phyloP scores from a whole-genome alignment of 495 filamentous ascomycete species.

The Penicillium canariense region DNA sequence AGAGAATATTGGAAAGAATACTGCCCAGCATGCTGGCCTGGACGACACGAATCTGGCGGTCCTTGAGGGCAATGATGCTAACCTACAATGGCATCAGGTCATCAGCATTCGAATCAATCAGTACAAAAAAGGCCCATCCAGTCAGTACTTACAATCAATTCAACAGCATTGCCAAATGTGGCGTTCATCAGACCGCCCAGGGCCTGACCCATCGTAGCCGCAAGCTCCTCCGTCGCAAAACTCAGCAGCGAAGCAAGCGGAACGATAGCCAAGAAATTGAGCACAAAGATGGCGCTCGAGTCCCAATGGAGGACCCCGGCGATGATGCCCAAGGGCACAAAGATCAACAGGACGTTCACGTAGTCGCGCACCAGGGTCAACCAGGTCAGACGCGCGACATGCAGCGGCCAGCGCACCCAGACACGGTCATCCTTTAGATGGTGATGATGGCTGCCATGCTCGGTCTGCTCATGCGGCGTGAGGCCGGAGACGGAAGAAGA shows the following conservation, averaged over 20 bases:
- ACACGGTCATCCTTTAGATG: conserved; percentile 36
- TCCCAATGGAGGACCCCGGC: conserved; percentile 71
- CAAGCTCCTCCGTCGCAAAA: conserved; percentile 93
- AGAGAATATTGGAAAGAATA: conserved; percentile 91
- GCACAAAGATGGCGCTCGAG: conserved; percentile 72
- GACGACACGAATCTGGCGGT: conserved; percentile 88
- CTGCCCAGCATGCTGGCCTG: conserved; percentile 97
- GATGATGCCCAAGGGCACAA: conserved; percentile 86
- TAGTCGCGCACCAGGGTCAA: conserved; percentile 62
- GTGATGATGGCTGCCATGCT: conserved; percentile 18
- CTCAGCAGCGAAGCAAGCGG: conserved; percentile 89
- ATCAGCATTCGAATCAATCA: conserved; percentile 11
- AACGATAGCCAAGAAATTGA: conserved; percentile 96
- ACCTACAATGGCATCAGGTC: conserved; percentile 56
- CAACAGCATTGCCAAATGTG: conserved; percentile 97
- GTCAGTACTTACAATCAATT: conserved; percentile 74
- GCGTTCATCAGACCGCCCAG: conserved; percentile 92
- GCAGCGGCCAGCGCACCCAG: conserved; percentile 58
- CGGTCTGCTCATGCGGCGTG: conserved; percentile 10
- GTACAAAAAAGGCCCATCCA: conserved; percentile 9
- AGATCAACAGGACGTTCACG: conserved; percentile 83
- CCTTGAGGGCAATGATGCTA: conserved; percentile 84
- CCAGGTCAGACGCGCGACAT: conserved; percentile 50
- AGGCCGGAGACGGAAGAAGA: conserved; percentile 21
- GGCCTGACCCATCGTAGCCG: conserved; percentile 79